Base-by-base conservation (phyloP, 129 eudicot species). In the Tagetes erecta region DNA sequence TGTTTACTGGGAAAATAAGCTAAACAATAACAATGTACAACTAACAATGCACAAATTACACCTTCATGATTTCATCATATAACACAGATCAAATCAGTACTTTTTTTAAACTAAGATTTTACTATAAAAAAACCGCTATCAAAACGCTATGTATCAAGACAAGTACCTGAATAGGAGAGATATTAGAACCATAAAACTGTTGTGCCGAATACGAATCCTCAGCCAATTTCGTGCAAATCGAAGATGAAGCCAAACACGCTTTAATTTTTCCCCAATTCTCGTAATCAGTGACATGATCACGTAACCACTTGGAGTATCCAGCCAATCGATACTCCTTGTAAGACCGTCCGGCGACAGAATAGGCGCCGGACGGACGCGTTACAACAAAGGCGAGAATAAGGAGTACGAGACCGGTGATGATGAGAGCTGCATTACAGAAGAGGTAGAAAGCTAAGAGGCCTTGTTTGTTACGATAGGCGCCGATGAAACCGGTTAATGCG, bases 241-340 rank as follows among this genome's bases (percentile, higher is more conserved):
- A 46, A 20, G 92, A 77, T 11, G 86, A 82, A 72, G 86, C 84
- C 84, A 95, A 82, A 79, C 99, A 95, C 40, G 84, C 84, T 83
- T 88, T 95, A 63, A 95, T 95, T 8, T 83, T 85, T 67, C 83
- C 86, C 97, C 97, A 95, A 68, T 74, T 72, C 10, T 86, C 97
- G 52, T 71, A 51, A 66, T 80, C 69, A 3, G 87, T 84, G 31
- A 95, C 60, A 45, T 84, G 97, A 52, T 88, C 86, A 45, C 94
- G 84, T 42, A 95, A 70, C 99, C 97, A 95, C n/a, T 66, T 10
- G n/a, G 99, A 95, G 76, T 80, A 95, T 6, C 94, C 99, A 3
- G 6, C 59, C 12, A 95, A 86, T 3, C 79, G 68, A 30, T 84
- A 75, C 71, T 84, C 88, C 33, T 57, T 42, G 37, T 80, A 87